Base-by-base conservation (phyloP, 2,329 filamentous ascomycete genomes). In the Fusarium lyarnte region DNA sequence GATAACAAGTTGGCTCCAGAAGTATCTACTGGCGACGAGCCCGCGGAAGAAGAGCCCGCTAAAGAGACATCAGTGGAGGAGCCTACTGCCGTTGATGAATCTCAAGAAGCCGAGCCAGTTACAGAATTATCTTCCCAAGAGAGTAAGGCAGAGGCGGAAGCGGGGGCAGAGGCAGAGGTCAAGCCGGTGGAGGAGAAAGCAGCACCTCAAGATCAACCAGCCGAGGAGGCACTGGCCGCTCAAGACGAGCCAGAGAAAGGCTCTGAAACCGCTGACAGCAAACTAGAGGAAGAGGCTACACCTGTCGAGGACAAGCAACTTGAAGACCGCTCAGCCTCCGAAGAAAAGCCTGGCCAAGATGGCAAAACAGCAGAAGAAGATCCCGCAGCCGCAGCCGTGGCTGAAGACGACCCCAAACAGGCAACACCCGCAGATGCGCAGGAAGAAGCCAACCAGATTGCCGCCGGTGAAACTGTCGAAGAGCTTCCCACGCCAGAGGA, bases 251-350 rank as follows among this genome's bases (percentile, higher is more conserved):
- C 63, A 39, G 55, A 74, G 27, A 53, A 69, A 54, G 57, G 49
- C 38, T 41, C 66, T n/a, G 45, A 63, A 59, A 46, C 51, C 36
- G 61, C 71, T 72, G 71, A 74, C 66, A 49, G 39, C 46, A 57
- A 55, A 60, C 51, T 45, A 60, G 62, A 46, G 55, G 55, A 72
- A 47, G 70, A 70, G 65, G 58, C 60, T 21, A 71, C 49, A 35
- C 41, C 57, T 41, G 41, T 58, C 53, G 62, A 77, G 42, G 59
- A 73, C 29, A 58, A 65, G 21, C 69, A 66, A 45, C 36, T 45
- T 25, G 67, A 74, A 52, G 41, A 59, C 23, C 49, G 61, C 43
- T 29, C 43, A 35, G 46, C 57, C 33, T 54, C 59, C 43, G 65
- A 55, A 33, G 71, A 62, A 12, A 64, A 72, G 39, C 33, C 71